phyloP scores from a whole-genome alignment of 1,284 basidiomycete species.

The Uromyces viciae-fabae region DNA sequence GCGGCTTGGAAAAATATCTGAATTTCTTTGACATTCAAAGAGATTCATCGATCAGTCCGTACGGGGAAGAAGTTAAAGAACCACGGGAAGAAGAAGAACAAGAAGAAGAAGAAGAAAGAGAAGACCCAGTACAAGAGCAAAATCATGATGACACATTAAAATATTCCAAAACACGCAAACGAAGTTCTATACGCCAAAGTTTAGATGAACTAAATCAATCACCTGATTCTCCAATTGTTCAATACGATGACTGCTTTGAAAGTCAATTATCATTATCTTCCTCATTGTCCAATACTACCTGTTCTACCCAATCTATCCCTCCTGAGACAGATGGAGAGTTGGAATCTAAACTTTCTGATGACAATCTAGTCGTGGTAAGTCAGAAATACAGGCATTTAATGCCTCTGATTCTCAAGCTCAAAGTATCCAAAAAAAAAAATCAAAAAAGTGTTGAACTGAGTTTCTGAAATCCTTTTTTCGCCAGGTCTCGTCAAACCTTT shows the following conservation, averaged over 20 bases:
- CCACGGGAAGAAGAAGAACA: background rate
- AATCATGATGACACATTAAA: background rate
- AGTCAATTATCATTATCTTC: slow-evolving; percentile 21
- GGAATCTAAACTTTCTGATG: background rate
- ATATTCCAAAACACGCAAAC: background rate
- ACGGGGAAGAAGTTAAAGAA: background rate
- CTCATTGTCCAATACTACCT: slow-evolving; percentile 20
- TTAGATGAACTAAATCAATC: background rate
- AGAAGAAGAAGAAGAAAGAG: background rate
- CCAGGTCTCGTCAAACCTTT: background rate
- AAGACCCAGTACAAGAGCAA: background rate
- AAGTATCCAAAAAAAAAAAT: background rate
- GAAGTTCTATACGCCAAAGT: background rate
- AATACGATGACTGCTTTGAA: slow-evolving; percentile 19
- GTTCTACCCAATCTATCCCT: slow-evolving; percentile 7
- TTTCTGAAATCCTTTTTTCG: background rate
- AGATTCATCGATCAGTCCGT: slow-evolving; percentile 12
- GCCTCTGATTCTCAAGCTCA: background rate
- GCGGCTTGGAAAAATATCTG: slow-evolving; percentile 48
- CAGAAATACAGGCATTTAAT: too few relatives aligned
- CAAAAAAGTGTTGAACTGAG: background rate
- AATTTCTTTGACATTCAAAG: slow-evolving; percentile 46
- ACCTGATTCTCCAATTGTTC: background rate
- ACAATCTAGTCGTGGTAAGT: slow-evolving; percentile 22
- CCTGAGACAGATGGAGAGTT: slow-evolving; percentile 4